Evolutionary conservation across 2,329 filamentous ascomycete genomes (phyloP), one percentile per base, ranked within the genome.

Genomic region (Ascosphaera pollenicola): DNA sequence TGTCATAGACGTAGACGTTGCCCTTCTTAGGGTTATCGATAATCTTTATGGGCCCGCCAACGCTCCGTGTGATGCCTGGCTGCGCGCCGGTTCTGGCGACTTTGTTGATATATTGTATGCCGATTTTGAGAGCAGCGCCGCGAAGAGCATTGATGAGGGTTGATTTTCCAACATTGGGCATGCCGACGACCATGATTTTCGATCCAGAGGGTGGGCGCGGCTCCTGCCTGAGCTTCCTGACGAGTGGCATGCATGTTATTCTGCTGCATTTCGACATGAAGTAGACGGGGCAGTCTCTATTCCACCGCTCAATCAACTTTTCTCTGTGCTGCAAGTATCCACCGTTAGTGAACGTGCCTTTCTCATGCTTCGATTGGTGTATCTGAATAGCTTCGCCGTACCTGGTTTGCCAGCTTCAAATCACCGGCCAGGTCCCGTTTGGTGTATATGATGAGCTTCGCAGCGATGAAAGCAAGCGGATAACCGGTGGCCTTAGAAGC

Each of bases 401-500:
- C 56, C 49, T 55, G 57, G 46, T 61, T 57, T 30, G 49, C 44
- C n/a, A 53, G 52, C 21, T 54, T 53, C 8, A 55, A 54, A 37
- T 54, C 54, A 40, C 61, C 63, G 4, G 73, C 77, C 18, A 93
- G 66, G 56, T 94, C 85, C 47, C 71, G 64, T 57, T 95, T 93
- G 13, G 89, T 98, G 59, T 93, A 95, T 31, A 95, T 75, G 47
- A 95, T 66, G n/a, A 98, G 69, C 68, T 98, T 98, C 37, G 89
- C 89, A 28, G 89, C 89, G 49, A 94, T 89, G 54, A 94, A 98
- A 6, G 89, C 87, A 47, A 98, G 65, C 24, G 87, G 87, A 55
- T 95, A 98, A 30, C 89, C 87, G 7, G 87, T 98, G 6, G 87
- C 87, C 65, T 98, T 98, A 17, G 89, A 95, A 17, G 87, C 87